Evolutionary conservation across 2,329 filamentous ascomycete genomes (phyloP), one percentile per base, ranked within the genome.

Genomic region (Penicillium sp.): DNA sequence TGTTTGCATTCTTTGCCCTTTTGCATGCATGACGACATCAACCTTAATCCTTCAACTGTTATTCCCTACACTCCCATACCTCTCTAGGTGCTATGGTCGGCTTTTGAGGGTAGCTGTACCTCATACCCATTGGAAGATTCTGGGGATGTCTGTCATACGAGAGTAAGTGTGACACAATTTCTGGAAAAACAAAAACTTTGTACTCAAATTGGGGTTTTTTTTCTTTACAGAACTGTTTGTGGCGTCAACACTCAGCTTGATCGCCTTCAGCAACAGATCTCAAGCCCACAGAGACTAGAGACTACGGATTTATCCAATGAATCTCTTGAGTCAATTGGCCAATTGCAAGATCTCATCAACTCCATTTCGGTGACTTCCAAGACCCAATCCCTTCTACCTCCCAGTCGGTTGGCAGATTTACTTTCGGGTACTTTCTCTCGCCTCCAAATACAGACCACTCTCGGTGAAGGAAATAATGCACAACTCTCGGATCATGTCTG

Each of bases 401-500:
- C 84, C 23, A 76, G 79, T 53, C 82, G 82, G 25, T 84, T 96
- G 58, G 81, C 81, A 58, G 74, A 76, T 15, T 77, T 92, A 33
- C 80, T 96, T 38, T 75, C 81, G 9, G 42, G 66, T 55, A 54
- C 63, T 9, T 41, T 62, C 79, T 94, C 49, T 73, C 81, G 15
- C 19, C 64, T 59, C 57, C 67, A 59, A 52, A 60, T 58, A 31
- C 44, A 48, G 33, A 25, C 48, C 25, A 54, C 42, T 53, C 68
- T 60, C 60, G 66, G 71, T 12, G 64, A 68, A 25, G 62, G 64
- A 27, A 58, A 55, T 55, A 66, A 72, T 57, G 77, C 79, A 19
- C 89, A 90, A 68, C 88, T 92, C 70, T 82, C 84, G 50, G 90
- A 97, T 68, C 82, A 97, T 49, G 89, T 96, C 74, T 97, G 94